Conservation (phyloP, 140 eudicot species). For the Senecio squalidus region DNA sequence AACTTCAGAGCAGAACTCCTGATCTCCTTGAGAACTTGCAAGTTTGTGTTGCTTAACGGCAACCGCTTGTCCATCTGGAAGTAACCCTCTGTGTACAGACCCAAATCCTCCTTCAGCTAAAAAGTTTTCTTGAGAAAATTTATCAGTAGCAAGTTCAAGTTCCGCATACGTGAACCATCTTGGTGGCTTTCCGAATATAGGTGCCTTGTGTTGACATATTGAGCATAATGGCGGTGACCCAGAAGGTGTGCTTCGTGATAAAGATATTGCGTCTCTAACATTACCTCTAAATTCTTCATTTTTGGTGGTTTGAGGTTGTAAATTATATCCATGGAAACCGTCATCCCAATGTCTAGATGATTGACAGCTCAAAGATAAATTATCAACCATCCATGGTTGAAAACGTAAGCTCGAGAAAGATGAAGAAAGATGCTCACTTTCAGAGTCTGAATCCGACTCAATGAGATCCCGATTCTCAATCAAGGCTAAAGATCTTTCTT, state of each 20-base stretch:
- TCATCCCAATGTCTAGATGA: conserved; percentile 32
- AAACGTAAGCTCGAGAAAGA: conserved; percentile 66
- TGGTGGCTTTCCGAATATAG: conserved; percentile 89
- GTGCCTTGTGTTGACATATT: conserved; percentile 89
- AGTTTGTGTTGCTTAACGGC: conserved; percentile 95
- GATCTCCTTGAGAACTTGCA: conserved; percentile 97
- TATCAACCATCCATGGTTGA: conserved; percentile 71
- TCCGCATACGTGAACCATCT: conserved; percentile 84
- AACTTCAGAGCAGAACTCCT: conserved; percentile 93
- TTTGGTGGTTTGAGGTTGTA: too few species aligned
- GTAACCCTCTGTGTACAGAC: conserved; percentile 82
- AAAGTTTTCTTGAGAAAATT: conserved; percentile 75
- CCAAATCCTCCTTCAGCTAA: conserved; percentile 98
- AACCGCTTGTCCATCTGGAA: conserved; percentile 80
- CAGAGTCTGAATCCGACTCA: conserved; percentile 68
- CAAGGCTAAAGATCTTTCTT: conserved; percentile 22
- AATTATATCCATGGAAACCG: too few species aligned
- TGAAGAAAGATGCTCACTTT: conserved; percentile 48
- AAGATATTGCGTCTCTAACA: conserved; percentile 78
- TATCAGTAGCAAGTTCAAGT: conserved; percentile 79
- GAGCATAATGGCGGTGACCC: conserved; percentile 95
- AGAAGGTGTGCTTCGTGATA: conserved; percentile 55
- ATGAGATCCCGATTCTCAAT: conserved; percentile 35
- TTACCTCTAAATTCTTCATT: conserved; percentile 50
- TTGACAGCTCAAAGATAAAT: conserved; percentile 36